phyloP scores from a whole-genome alignment of 768 basidiomycete genomes.

The Leucogyrophana mollusca region DNA sequence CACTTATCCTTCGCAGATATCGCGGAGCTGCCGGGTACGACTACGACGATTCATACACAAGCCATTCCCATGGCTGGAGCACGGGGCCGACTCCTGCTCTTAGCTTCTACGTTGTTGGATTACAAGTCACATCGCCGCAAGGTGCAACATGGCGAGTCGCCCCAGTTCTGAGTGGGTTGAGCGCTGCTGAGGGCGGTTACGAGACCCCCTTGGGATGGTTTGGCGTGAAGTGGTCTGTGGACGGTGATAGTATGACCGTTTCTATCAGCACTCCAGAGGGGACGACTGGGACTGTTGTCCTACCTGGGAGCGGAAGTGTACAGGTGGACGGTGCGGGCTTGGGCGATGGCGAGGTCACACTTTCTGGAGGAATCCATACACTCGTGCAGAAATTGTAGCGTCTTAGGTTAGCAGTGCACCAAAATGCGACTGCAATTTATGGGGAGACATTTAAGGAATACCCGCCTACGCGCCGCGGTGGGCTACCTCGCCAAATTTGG shows the following conservation, averaged over 20 bases:
- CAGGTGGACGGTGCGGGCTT: conserved; percentile 7
- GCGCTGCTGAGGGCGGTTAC: neutral
- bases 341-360: neutral
- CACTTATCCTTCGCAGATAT: conserved; percentile 3
- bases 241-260: neutral
- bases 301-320: conserved; percentile 5
- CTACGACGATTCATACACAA: conserved; percentile 13
- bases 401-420: no score
- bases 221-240: conserved; percentile 6
- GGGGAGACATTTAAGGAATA: no score
- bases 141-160: conserved; percentile 10
- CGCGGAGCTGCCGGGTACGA: conserved; percentile 10
- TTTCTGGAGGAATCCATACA: conserved; percentile 2
- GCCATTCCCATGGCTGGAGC: conserved; percentile 19
- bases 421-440: no score
- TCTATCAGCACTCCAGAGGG: neutral
- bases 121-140: conserved; percentile 9
- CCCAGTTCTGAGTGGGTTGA: neutral
- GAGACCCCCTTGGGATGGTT: conserved; percentile 9
- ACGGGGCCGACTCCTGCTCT: conserved; percentile 18
- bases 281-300: conserved; percentile 2
- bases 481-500: neutral
- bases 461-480: neutral
- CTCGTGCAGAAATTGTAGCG: neutral
- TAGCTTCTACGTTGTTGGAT: conserved; percentile 15